phyloP scores from a whole-genome alignment of 768 basidiomycete genomes.

The Podaxis mareebaensis region DNA sequence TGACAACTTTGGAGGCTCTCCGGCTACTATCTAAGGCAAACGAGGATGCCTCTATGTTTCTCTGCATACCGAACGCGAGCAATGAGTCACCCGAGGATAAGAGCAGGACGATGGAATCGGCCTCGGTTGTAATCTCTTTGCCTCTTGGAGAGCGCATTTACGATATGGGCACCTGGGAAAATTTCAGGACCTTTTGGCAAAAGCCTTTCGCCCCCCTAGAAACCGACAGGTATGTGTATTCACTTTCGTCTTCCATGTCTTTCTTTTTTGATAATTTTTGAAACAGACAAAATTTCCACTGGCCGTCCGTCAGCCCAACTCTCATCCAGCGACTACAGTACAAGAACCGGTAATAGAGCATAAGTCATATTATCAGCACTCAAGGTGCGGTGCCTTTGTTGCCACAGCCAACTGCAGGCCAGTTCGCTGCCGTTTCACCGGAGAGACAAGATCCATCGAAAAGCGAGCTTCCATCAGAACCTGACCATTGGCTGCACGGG shows the following conservation, averaged over 20 bases:
- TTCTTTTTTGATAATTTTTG: not conserved
- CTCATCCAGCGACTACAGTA: slow-evolving; percentile 30
- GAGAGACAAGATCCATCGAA: slow-evolving; percentile 53
- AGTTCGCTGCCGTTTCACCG: slow-evolving; percentile 47
- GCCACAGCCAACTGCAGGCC: slow-evolving; percentile 54
- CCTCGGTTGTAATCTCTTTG: slow-evolving; percentile 19
- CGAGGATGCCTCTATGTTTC: not conserved
- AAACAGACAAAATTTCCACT: slow-evolving; percentile 27
- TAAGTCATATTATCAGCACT: slow-evolving; percentile 1
- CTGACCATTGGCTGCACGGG: slow-evolving; percentile 57
- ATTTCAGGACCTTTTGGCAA: slow-evolving; percentile 27
- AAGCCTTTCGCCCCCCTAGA: slow-evolving; percentile 23
- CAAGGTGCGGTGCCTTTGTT: slow-evolving; percentile 46
- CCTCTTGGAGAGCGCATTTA: slow-evolving; percentile 35
- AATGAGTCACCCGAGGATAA: not conserved
- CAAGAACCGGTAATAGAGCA: slow-evolving; percentile 6
- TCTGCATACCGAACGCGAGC: slow-evolving; percentile 13
- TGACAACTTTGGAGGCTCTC: slow-evolving; percentile 35
- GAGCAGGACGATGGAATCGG: not conserved
- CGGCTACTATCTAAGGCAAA: slow-evolving; percentile 8
- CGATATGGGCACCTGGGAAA: slow-evolving; percentile 34
- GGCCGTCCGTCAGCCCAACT: slow-evolving; percentile 39
- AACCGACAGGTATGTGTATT: slow-evolving; percentile 17
- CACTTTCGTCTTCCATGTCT: slow-evolving; percentile 8
- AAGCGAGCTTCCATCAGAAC: slow-evolving; percentile 46